Conservation (phyloP, 2,329 filamentous ascomycete species). For the Ophiostoma himal-ulmi region DNA sequence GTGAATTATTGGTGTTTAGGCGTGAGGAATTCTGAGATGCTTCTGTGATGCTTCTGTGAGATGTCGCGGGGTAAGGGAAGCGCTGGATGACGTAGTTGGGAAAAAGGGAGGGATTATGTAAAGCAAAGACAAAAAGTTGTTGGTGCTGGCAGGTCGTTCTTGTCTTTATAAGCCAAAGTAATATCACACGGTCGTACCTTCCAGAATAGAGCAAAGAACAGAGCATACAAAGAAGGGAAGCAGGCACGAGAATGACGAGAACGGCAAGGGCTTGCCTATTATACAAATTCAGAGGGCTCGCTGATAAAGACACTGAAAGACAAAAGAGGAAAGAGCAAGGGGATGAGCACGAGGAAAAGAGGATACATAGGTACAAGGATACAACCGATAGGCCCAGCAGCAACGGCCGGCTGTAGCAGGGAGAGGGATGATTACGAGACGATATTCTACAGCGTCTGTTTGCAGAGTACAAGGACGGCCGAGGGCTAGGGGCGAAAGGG, state of each 20-base stretch:
- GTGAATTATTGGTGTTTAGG: neutral
- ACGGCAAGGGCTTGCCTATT: conserved; percentile 18
- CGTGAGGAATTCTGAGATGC: neutral
- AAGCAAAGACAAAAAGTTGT: neutral
- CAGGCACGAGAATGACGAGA: conserved; percentile 18
- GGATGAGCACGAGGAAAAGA: neutral
- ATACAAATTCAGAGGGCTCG: conserved; percentile 3
- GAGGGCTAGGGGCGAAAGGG: conserved; percentile 19
- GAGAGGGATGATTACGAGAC: conserved; percentile 9
- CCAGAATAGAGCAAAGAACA: neutral
- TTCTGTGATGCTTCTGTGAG: neutral
- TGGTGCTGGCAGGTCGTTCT: neutral
- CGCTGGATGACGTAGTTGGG: neutral
- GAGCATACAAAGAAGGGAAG: conserved; percentile 7
- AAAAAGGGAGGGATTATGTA: neutral
- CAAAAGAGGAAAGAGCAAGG: conserved; percentile 1
- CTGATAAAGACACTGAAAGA: neutral
- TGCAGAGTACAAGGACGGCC: neutral
- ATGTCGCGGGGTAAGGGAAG: conserved; percentile 14
- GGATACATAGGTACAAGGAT: conserved; percentile 3
- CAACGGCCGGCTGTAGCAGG: conserved; percentile 21
- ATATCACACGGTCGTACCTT: neutral
- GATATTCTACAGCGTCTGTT: too few species aligned
- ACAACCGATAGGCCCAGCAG: conserved; percentile 22
- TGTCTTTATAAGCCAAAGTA: neutral